Evolutionary conservation across 345 rosid genomes (phyloP), one percentile per base, ranked within the genome.

Genomic region (Raphanus raphanistrum): DNA sequence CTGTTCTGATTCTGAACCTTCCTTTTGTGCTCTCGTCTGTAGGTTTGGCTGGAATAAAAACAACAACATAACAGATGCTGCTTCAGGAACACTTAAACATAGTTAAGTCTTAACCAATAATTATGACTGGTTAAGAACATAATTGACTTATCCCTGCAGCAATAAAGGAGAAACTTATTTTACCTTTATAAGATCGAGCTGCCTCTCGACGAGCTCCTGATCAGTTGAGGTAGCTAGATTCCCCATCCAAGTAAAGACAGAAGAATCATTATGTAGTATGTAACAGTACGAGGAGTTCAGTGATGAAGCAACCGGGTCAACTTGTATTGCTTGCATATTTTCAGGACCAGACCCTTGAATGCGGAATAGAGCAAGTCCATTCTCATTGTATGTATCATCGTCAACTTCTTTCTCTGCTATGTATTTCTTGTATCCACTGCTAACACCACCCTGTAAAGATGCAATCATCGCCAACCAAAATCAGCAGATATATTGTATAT

Each of bases 291-390:
- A 85, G 15, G 98, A 93, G 82, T 93, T 95, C 87, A 95, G 81
- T 16, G 98, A 92, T 13, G 97, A 81, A 35, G 97, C 87, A 58
- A 95, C 99, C 45, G 94, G 81, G 68, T 92, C 97, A 77, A 95
- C 97, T 95, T 95, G 99, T 80, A 95, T 88, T 13, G 99, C 92
- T 86, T 95, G 99, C 98, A 95, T 92, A 82, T 92, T 90, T 57
- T 95, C 98, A 21, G 98, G 97, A 84, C 99, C 99, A 73, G 96
- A 87, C 57, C 99, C 99, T 82, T 95, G 98, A 74, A 95, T 84
- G 31, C 94, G 93, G 81, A 95, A 95, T 35, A 95, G 77, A 55
- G 99, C 99, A 78, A 89, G 54, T 48, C 96, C 90, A 60, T 89
- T 88, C 82, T 91, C 94, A 55, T 73, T 83, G 71, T 91, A 95